Evolutionary conservation across 495 filamentous ascomycete genomes (phyloP).

Genomic region (Recurvomyces mirabilis): DNA sequence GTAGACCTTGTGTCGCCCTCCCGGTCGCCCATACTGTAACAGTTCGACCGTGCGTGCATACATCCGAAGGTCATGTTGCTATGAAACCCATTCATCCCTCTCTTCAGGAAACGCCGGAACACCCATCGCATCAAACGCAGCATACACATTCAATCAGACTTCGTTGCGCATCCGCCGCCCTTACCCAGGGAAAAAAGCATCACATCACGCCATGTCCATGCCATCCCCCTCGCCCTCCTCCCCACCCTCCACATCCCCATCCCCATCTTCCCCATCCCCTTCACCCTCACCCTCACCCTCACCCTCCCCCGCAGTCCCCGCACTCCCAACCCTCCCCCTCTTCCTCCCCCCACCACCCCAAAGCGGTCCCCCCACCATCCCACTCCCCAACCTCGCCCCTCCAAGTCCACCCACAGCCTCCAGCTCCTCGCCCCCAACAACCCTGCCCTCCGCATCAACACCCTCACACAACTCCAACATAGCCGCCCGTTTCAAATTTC

Average conservation of each 20-base stretch:
- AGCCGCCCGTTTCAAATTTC: constrained; percentile 59
- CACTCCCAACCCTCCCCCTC: constrained; percentile 46
- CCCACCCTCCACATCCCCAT: constrained; percentile 41
- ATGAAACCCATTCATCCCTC: no score
- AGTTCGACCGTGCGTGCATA: no score
- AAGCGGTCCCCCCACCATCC: constrained; percentile 33
- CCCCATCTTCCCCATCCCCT: constrained; percentile 51
- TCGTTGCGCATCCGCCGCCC: no score
- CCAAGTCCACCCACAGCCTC: constrained; percentile 65
- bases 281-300: no score
- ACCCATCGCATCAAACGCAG: no score
- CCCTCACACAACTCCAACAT: constrained; percentile 77
- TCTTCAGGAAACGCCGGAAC: no score
- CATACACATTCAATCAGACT: no score
- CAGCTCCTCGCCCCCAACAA: constrained; percentile 72
- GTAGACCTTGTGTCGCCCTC: no score
- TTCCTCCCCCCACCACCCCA: constrained; percentile 34
- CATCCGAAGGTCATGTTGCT: no score
- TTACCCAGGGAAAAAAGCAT: no score
- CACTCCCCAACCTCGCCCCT: constrained; percentile 47
- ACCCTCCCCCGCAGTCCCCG: constrained; percentile 42
- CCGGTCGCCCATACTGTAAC: no score
- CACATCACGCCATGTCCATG: constrained; percentile 44
- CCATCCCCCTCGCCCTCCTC: constrained; percentile 46
- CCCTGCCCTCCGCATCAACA: constrained; percentile 78